Base-by-base conservation (phyloP, 2,329 filamentous ascomycete genomes). In the Arthrobotrys musiformis region DNA sequence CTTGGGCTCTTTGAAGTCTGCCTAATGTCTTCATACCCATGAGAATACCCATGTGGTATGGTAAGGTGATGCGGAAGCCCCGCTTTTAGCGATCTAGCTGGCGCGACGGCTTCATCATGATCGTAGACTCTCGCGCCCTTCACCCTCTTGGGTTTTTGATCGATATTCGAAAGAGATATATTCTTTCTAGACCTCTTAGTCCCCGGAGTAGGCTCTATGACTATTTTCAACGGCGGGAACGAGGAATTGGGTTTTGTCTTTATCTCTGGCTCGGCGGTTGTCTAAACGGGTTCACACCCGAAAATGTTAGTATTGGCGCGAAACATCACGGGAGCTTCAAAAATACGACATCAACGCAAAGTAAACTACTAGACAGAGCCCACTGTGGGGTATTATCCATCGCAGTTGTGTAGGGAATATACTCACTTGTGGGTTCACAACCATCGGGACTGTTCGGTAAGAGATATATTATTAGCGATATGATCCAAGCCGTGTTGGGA, bases 311-410 rank as follows among this genome's bases (percentile, higher is more conserved):
- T 35, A 58, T 44, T 50, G 63, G 37, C 52, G 63, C 72, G 63
- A 15, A 26, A 42, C 42, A 42, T 62, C 48, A 67, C 37, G 48
- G 42, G 30, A 33, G 37, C 46, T 50, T 58, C n/a, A 19, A 70
- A 69, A 70, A 76, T 70, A 76, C 63, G 54, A 76, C 63, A 54
- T 58, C 70, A 75, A 75, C 70, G 56, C 70, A 75, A 75, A 56
- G 30, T 15, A 1, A 9, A 11, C 19, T 40, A 19, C 26, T 58
- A 26, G 19, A 58, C 52, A 9, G 19, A 15, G 19, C 1, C 40
- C n/a, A 17, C 33, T 8, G n/a, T n/a, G 35, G 35, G 50, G 24
- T 52, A 50, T 13, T 17, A 15, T 30, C 5, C 24, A 15, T 42
- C 54, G 26, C 13, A 28, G 15, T 46, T 8, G 15, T 19, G 28